Percentiles rank a stretch among this genome's conserved stretches.
These are phyloP conservation scores for Barnettozyma sp. DNA, from an alignment of 805 yeast species.

Conservation along the genomic window DNA sequence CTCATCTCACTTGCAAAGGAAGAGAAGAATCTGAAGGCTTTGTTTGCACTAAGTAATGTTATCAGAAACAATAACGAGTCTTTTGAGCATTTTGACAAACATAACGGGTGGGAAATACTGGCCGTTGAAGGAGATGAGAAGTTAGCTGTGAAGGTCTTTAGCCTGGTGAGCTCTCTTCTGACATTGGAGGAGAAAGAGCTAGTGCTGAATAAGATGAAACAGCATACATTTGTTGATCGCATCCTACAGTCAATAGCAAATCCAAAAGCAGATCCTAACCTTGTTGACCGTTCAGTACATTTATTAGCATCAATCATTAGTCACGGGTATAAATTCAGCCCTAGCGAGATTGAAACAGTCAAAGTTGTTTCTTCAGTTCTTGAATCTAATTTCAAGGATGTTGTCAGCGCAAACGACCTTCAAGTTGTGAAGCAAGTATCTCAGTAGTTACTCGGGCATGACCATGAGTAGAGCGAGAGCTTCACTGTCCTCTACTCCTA, in stretches of 20 bases:
- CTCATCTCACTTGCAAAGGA: slow-evolving; percentile 37
- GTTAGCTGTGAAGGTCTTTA: slow-evolving; percentile 45
- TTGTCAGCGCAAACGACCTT: slow-evolving; percentile 49
- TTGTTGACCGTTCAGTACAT: slow-evolving; percentile 51
- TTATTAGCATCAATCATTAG: slow-evolving; percentile 41
- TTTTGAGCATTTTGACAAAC: slow-evolving; percentile 45
- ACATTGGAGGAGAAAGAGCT: slow-evolving; percentile 41
- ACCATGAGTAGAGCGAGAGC: too few species aligned
- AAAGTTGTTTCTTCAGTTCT: slow-evolving; percentile 29
- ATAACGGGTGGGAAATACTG: slow-evolving; percentile 53
- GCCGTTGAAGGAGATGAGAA: slow-evolving; percentile 28
- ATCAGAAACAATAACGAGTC: slow-evolving; percentile 61
- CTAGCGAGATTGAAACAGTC: slow-evolving; percentile 35
- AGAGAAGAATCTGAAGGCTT: slow-evolving; percentile 47
- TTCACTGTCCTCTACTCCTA: too few species aligned
- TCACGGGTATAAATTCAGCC: slow-evolving; percentile 39
- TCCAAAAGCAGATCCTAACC: slow-evolving; percentile 33
- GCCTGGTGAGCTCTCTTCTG: slow-evolving; percentile 52
- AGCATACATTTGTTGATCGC: slow-evolving; percentile 23
- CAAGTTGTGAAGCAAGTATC: slow-evolving; percentile 40
- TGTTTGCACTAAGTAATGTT: slow-evolving; percentile 71
- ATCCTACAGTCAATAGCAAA: slow-evolving; percentile 24
- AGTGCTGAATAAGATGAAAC: slow-evolving; percentile 32
- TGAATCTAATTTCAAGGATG: slow-evolving; percentile 38
- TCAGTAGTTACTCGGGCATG: too few species aligned